These are phyloP conservation scores for Eucalyptus tenuipes DNA, from an alignment of 345 rosid species.

Conservation along the genomic window DNA sequence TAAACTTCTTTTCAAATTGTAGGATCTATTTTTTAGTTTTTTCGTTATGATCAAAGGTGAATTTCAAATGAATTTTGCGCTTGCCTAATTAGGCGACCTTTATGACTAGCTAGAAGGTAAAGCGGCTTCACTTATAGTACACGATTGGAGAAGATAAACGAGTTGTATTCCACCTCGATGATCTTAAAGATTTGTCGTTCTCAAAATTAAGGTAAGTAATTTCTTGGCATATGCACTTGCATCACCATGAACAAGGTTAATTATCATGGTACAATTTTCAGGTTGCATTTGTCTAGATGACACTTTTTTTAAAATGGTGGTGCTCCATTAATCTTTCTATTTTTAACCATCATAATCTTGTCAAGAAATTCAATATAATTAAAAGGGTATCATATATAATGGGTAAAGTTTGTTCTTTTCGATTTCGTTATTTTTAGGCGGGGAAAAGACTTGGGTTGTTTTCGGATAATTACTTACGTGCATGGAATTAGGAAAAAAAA, in stretches of 20 bases:
- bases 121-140: background rate
- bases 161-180: background rate
- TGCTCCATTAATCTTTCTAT: background rate
- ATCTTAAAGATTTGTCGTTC: background rate
- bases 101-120: background rate
- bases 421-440: background rate
- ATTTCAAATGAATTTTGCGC: background rate
- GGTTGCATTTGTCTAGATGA: background rate
- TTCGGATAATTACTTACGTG: background rate
- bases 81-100: background rate
- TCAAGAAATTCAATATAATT: background rate
- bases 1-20: background rate
- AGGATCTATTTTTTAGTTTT: background rate
- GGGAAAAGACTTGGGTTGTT: background rate
- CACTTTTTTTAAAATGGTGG: background rate
- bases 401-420: background rate
- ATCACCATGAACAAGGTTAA: background rate
- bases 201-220: background rate
- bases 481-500: background rate
- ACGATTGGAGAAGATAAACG: background rate
- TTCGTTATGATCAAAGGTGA: too few species aligned
- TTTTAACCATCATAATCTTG: background rate
- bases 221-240: background rate
- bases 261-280: fast-evolving
- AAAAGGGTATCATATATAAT: background rate